These are phyloP conservation scores for Rhizopogon vesiculosus DNA, from an alignment of 768 basidiomycete species.

Conservation along the genomic window DNA sequence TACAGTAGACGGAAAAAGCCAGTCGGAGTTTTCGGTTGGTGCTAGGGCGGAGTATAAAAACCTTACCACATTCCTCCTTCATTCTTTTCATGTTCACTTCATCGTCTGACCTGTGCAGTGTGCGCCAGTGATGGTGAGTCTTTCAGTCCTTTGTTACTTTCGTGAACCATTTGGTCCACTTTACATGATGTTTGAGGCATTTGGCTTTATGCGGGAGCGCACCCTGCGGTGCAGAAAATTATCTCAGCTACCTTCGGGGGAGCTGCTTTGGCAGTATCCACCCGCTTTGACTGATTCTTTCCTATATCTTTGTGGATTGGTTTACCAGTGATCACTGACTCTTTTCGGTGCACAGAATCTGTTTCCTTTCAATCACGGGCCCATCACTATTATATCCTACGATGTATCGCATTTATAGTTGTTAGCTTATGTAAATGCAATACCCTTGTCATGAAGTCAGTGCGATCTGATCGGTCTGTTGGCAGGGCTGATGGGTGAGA, in stretches of 20 bases:
- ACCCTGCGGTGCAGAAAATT: slow-evolving; percentile 75
- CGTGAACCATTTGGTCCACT: neutral
- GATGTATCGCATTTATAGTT: neutral
- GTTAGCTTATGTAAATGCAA: too few relatives aligned
- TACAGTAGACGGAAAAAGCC: slow-evolving; percentile 14
- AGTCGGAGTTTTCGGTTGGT: slow-evolving; percentile 25
- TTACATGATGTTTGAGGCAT: slow-evolving; percentile 86
- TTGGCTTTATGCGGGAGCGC: slow-evolving; percentile 75
- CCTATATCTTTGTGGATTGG: neutral
- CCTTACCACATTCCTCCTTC: neutral
- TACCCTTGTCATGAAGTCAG: too few relatives aligned
- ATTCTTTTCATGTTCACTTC: slow-evolving; percentile 8
- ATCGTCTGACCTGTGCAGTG: neutral
- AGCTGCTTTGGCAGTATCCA: slow-evolving; percentile 34
- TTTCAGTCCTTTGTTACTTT: slow-evolving; percentile 1
- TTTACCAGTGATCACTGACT: slow-evolving; percentile 7
- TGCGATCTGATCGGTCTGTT: too few relatives aligned
- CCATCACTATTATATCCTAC: neutral
- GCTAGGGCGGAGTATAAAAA: slow-evolving; percentile 16
- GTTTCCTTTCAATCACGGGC: neutral
- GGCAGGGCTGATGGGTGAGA: too few relatives aligned
- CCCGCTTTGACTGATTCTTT: slow-evolving; percentile 43
- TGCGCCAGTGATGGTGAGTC: slow-evolving; percentile 18
- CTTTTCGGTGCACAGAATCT: slow-evolving; percentile 11
- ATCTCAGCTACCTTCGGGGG: slow-evolving; percentile 91